A percentile compares a stretch with the other conserved stretches of the same genome.
These are phyloP conservation scores for Oryza nivara DNA, from an alignment of 176 grass and related monocot genomes.

Conservation along the genomic window DNA sequence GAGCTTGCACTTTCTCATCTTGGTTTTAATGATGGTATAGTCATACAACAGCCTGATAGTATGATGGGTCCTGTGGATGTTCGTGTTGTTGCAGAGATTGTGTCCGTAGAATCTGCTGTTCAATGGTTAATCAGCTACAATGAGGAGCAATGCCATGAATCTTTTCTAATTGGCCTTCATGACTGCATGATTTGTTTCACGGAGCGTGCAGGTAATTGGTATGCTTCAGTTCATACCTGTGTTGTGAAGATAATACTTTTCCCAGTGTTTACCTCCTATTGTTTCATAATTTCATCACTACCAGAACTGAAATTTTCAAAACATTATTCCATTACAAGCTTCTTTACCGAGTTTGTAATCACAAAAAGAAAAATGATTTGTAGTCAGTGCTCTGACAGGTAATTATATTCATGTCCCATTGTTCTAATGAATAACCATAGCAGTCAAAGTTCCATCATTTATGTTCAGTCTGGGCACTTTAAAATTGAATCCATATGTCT, in stretches of 20 bases:
- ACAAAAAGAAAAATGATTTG: neutral
- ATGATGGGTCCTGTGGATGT: slow-evolving; percentile 28
- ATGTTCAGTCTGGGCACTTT: neutral
- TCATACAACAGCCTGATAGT: slow-evolving; percentile 32
- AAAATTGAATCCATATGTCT: slow-evolving; percentile 1
- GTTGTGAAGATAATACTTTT: neutral
- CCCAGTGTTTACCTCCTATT: neutral
- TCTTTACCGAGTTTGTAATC: neutral
- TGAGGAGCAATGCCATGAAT: slow-evolving; percentile 50
- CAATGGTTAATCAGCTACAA: slow-evolving; percentile 54
- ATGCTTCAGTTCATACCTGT: neutral
- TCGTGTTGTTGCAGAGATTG: slow-evolving; percentile 36
- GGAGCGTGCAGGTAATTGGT: slow-evolving; percentile 46
- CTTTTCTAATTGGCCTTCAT: slow-evolving; percentile 54
- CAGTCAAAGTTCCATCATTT: neutral
- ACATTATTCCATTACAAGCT: neutral
- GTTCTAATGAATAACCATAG: neutral
- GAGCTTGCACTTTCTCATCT: slow-evolving; percentile 54
- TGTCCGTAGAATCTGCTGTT: slow-evolving; percentile 29
- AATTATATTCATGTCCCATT: neutral
- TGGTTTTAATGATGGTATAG: slow-evolving; percentile 47
- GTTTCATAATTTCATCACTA: neutral
- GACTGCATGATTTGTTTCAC: slow-evolving; percentile 55
- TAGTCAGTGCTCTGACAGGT: neutral
- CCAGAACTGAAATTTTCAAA: neutral